Base-by-base conservation (phyloP, 164 flowering plant species). In the Vitis rupestris region DNA sequence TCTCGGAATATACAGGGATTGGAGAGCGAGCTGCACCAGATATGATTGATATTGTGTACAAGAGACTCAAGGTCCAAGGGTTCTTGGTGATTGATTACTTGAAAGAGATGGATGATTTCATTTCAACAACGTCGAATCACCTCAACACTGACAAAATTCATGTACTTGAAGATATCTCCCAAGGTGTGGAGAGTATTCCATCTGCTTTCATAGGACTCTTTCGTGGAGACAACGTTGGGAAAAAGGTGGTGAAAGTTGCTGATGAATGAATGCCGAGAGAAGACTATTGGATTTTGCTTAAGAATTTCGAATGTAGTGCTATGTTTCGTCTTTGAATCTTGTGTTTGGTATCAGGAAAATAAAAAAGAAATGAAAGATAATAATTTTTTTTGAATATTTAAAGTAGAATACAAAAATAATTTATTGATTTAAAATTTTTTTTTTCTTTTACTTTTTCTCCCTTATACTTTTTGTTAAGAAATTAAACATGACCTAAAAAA, bases 121-220 rank as follows among this genome's bases (percentile, higher is more conserved):
- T 85, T 0, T 52, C 85, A 11, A 64, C 61, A 9, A 86, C 86
- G 0, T 48, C 70, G 0, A 79, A 81, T 37, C 72, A 84, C 44
- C 76, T 90, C 23, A 72, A 70, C 0, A 4, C 72, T 4, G 84
- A 82, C 3, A 71, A 76, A 59, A 70, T 90, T 14, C 74, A 78
- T 3, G 72, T 59, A 0, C 64, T 90, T 14, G 91, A 88, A 54
- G 93, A 90, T 73, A 78, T 92, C 53, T 86, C 91, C 0, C 47
- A 54, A 11, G 94, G 91, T 12, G 50, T 92, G 53, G 94, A 92
- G 65, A 83, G 81, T 68, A 61, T 87, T 5, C 90, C 96, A 0
- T 68, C 82, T 4, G 92, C 96, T 29, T 84, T 92, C 48, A 57
- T 71, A 10, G 88, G 90, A 8, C 82, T 90, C 2, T 92, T 92